phyloP scores from a whole-genome alignment of 345 rosid genomes.

The Eutrema japonicum region DNA sequence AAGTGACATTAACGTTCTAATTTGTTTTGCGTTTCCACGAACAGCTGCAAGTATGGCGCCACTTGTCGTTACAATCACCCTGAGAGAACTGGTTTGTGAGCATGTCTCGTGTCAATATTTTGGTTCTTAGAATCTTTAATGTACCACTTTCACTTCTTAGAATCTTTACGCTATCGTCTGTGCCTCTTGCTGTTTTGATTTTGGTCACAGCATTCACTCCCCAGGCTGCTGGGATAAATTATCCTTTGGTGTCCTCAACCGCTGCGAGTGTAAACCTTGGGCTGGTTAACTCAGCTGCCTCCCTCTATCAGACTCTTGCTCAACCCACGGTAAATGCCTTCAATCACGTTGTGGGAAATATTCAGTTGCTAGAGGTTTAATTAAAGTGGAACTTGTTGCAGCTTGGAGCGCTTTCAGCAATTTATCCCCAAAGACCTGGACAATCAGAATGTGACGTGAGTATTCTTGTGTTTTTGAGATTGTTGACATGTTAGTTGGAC shows the following conservation, averaged over 20 bases:
- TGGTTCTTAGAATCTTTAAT: not conserved
- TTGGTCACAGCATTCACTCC: constrained; percentile 70
- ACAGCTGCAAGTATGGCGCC: constrained; percentile 94
- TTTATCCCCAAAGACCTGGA: constrained; percentile 89
- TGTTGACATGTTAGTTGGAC: constrained; percentile 21
- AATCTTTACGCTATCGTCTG: constrained; percentile 14
- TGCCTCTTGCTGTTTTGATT: constrained; percentile 21
- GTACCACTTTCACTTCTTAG: constrained; percentile 4
- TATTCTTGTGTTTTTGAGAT: constrained; percentile 18
- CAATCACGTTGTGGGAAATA: constrained; percentile 26
- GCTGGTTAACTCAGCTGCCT: constrained; percentile 58
- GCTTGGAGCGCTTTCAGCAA: constrained; percentile 58
- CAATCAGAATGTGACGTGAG: constrained; percentile 92
- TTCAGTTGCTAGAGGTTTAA: constrained; percentile 6
- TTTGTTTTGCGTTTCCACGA: constrained; percentile 34
- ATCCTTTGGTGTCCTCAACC: constrained; percentile 55
- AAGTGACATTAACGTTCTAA: constrained; percentile 5
- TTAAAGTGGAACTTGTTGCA: constrained; percentile 43
- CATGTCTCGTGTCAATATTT: constrained; percentile 8
- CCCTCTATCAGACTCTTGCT: constrained; percentile 62
- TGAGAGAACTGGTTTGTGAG: constrained; percentile 74
- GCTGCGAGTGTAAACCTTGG: constrained; percentile 57
- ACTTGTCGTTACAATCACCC: constrained; percentile 97
- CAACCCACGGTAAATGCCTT: constrained; percentile 41
- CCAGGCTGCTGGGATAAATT: constrained; percentile 60